A percentile compares a stretch with the other conserved stretches of the same genome.
Evolutionary conservation across 2,329 filamentous ascomycete species (phyloP).

Genomic region (Nemania abortiva): DNA sequence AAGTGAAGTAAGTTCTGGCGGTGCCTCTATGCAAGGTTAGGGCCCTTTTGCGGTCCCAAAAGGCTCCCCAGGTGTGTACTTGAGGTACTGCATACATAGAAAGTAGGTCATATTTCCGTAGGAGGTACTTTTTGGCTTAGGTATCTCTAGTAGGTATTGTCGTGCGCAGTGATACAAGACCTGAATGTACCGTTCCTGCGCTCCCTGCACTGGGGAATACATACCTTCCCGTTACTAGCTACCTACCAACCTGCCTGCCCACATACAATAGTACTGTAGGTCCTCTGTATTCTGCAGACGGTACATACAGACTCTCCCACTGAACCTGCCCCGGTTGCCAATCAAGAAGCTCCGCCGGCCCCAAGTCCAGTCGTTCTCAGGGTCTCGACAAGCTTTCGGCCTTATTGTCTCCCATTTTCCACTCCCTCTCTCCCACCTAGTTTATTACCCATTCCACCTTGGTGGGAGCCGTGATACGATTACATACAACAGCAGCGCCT

Average conservation of each 20-base stretch:
- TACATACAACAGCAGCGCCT: constrained; percentile 24
- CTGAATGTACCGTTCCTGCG: constrained; percentile 3
- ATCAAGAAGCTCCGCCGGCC: constrained; percentile 39
- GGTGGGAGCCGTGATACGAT: constrained; percentile 34
- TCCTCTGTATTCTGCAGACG: neutral
- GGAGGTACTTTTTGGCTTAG: neutral
- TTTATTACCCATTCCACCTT: constrained; percentile 30
- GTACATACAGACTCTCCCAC: neutral
- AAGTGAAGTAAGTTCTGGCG: neutral
- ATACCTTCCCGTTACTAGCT: neutral
- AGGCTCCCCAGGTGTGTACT: neutral
- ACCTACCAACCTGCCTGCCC: neutral
- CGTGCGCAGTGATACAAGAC: neutral
- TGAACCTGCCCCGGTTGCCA: constrained; percentile 29
- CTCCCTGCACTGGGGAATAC: constrained; percentile 7
- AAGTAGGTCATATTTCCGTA: neutral
- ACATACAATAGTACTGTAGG: neutral
- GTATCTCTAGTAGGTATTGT: neutral
- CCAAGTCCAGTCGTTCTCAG: constrained; percentile 23
- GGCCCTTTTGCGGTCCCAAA: neutral
- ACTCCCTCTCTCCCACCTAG: constrained; percentile 19
- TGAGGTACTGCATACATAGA: too few species aligned
- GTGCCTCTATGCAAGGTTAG: too few species aligned
- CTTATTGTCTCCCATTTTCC: constrained; percentile 38
- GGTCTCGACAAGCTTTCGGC: constrained; percentile 35